Conservation (phyloP, 306 rosid species). For the Acacia acuminata region DNA sequence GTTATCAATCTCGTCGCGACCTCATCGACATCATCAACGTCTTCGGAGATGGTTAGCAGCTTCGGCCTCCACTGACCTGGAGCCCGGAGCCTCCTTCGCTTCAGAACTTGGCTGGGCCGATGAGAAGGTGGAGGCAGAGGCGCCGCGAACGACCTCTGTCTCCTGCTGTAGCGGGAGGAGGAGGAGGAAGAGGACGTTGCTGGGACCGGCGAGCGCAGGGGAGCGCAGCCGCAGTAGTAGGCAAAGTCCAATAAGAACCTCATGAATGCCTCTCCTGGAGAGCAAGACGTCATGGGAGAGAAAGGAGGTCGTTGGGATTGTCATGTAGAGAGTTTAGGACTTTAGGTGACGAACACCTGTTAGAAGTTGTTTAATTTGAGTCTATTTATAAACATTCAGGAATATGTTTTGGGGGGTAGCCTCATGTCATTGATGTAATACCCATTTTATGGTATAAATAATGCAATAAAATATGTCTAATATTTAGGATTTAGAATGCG, state of each 20-base stretch:
- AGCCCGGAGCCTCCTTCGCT: background rate
- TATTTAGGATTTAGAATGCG: no score
- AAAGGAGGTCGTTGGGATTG: background rate
- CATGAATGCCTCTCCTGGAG: constrained; percentile 24
- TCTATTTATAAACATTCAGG: no score
- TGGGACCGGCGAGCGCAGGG: background rate
- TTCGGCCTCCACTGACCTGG: constrained; percentile 63
- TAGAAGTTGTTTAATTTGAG: background rate
- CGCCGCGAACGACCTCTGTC: constrained; percentile 38
- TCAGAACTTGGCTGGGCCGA: background rate
- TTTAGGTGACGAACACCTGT: background rate
- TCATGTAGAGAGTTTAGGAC: background rate
- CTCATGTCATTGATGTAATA: no score
- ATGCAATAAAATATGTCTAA: no score
- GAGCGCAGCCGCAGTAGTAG: constrained; percentile 45
- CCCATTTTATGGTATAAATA: no score
- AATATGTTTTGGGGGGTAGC: no score
- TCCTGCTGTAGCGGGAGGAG: background rate
- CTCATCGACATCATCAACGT: background rate
- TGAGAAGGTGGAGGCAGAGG: background rate
- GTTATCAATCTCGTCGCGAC: background rate
- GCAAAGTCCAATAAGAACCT: constrained; percentile 51
- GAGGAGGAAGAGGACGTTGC: no score
- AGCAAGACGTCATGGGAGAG: background rate
- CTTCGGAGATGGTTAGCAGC: constrained; percentile 58